Percentiles rank a stretch among this genome's conserved stretches.
These are phyloP conservation scores for Volvariella surrecta DNA, from an alignment of 1,284 basidiomycete genomes.

Conservation along the genomic window DNA sequence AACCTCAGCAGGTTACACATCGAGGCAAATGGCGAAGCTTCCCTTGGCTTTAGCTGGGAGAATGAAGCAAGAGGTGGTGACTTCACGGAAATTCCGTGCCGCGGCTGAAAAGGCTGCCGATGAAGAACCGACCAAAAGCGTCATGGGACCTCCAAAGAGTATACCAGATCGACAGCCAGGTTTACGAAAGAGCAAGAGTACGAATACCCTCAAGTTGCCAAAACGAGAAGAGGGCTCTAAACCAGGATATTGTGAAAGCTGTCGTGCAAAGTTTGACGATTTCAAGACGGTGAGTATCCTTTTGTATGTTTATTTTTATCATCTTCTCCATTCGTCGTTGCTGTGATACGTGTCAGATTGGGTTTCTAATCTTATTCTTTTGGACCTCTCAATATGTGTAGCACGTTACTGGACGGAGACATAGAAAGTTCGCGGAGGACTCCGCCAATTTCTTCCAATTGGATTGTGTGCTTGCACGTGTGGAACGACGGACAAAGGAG, in stretches of 20 bases:
- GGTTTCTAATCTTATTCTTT: background rate
- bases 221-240: constrained; percentile 81
- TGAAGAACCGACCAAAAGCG: background rate
- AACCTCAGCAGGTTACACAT: constrained; percentile 55
- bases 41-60: constrained; percentile 46
- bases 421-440: constrained; percentile 82
- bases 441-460: constrained; percentile 77
- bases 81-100: constrained; percentile 41
- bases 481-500: constrained; percentile 55
- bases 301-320: constrained; percentile 3
- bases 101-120: constrained; percentile 14
- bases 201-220: constrained; percentile 64
- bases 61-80: constrained; percentile 55
- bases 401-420: constrained; percentile 75
- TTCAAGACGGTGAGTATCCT: constrained; percentile 64
- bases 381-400: constrained; percentile 23
- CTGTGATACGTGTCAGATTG: too few relatives aligned
- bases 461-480: constrained; percentile 70
- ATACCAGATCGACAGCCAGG: constrained; percentile 45
- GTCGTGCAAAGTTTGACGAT: constrained; percentile 84
- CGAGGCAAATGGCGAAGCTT: constrained; percentile 34
- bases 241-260: constrained; percentile 98
- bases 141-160: constrained; percentile 59
- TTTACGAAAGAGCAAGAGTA: constrained; percentile 70
- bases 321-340: too few relatives aligned